These are phyloP conservation scores for Colletotrichum tabaci DNA, from an alignment of 2,329 filamentous ascomycete genomes.

Conservation along the genomic window DNA sequence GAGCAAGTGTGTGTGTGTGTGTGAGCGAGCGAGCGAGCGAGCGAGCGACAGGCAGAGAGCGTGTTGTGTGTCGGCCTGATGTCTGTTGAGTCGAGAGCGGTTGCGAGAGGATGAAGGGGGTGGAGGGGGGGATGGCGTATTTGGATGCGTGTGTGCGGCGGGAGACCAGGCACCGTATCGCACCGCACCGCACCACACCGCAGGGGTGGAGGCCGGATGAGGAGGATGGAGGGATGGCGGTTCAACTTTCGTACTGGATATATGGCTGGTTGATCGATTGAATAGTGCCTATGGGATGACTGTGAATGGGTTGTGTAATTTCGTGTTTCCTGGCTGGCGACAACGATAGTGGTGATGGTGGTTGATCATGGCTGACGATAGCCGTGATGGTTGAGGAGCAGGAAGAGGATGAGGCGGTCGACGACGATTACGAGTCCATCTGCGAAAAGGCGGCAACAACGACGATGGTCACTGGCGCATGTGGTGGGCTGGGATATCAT, in stretches of 20 bases:
- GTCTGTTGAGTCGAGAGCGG: background rate
- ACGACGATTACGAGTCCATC: background rate
- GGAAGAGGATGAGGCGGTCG: constrained; percentile 1
- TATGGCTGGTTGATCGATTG: background rate
- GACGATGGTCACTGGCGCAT: constrained; percentile 13
- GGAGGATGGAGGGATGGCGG: constrained; percentile 1
- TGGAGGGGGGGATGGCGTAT: constrained; percentile 2
- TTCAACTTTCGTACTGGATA: background rate
- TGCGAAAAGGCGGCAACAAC: constrained; percentile 4
- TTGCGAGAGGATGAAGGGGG: background rate
- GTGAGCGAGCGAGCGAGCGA: background rate
- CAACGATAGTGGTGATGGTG: too few relatives aligned
- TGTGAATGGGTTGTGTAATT: too few relatives aligned
- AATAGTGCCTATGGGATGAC: too few relatives aligned
- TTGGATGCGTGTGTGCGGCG: constrained; percentile 17
- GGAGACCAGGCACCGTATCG: constrained; percentile 25
- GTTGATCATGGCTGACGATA: too few relatives aligned
- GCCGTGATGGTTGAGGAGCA: background rate
- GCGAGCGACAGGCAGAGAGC: too few relatives aligned
- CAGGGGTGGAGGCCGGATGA: background rate
- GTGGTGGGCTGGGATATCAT: constrained; percentile 13
- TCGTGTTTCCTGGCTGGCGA: too few relatives aligned
- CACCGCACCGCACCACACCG: too few relatives aligned
- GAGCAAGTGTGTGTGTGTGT: background rate
- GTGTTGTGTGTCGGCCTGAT: background rate